Base-by-base conservation (phyloP, 306 rosid species). In the Herpetospermum pedunculosum region DNA sequence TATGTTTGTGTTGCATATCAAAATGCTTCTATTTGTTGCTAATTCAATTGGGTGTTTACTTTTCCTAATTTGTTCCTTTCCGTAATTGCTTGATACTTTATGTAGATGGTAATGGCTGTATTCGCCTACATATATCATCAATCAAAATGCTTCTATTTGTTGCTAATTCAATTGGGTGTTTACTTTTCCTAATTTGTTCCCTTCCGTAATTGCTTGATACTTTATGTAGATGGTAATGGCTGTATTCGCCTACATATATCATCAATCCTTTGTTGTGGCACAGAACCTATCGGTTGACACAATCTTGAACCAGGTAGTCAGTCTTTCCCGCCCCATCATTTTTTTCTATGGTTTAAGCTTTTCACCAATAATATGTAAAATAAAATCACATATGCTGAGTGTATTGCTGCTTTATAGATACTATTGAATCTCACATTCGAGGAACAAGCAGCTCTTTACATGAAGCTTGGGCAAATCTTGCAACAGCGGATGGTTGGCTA, bases 51-150 rank as follows among this genome's bases (percentile, higher is more conserved):
- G 23, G 6, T 25, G 34, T 11, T 53, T 15, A 1, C 2, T 26
- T 65, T 35, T 46, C 37, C 37, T 28, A 3, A 68, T 43, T 25
- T 67, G 21, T 67, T 44, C 21, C 41, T 21, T 23, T 19, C 12
- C 35, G 23, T 41, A 69, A 44, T 44, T 69, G 11, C 74, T 3
- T 26, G 6, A 38, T 52, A 25, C 40, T 77, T 52, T 77, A 15
- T 87, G 91, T 67, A 95, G 99, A 95, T 95, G 99, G 89, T 95
- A 67, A 95, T 95, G 99, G 99, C 99, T 2, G 96, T 95, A 53
- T 95, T 95, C 79, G 96, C 99, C 6, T 95, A 88, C 75, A 91
- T 91, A 77, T 95, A 91, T 84, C 99, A 89, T 75, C 99, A 91
- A 81, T 91, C 99, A n/a, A n/a, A n/a, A n/a, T n/a, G n/a, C n/a